Percentiles rank a stretch among this genome's conserved stretches.
These are phyloP conservation scores for Pestalotiopsis sp. DNA, from an alignment of 2,329 filamentous ascomycete genomes.

Conservation along the genomic window DNA sequence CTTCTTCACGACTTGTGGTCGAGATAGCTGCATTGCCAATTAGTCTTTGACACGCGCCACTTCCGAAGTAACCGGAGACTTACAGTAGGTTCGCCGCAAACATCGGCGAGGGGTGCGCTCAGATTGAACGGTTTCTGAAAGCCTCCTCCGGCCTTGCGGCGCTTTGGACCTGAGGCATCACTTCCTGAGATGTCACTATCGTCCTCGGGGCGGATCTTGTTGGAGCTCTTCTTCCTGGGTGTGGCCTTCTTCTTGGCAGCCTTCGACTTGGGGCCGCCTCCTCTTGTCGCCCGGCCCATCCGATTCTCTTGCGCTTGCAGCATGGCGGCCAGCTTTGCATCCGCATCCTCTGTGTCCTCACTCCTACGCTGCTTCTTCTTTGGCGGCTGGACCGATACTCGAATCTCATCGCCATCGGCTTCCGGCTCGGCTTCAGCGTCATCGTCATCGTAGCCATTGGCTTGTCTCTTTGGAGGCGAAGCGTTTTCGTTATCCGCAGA, in stretches of 20 bases:
- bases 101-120: constrained; percentile 68
- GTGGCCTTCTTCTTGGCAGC: constrained; percentile 60
- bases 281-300: constrained; percentile 73
- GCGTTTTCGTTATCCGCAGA: constrained; percentile 20
- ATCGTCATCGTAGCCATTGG: constrained; percentile 32
- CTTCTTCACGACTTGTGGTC: constrained; percentile 93
- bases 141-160: constrained; percentile 85
- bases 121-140: constrained; percentile 89
- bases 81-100: constrained; percentile 70
- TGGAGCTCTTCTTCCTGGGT: constrained; percentile 74
- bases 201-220: constrained; percentile 76
- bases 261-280: constrained; percentile 61
- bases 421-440: constrained; percentile 34
- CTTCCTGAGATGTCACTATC: constrained; percentile 76
- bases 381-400: constrained; percentile 51
- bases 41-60: constrained; percentile 4
- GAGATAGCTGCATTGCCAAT: constrained; percentile 67
- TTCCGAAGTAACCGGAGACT: constrained; percentile 27
- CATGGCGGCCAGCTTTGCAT: constrained; percentile 84
- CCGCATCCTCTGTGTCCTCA: constrained; percentile 69
- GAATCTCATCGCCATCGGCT: constrained; percentile 43
- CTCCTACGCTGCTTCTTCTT: constrained; percentile 71
- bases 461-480: constrained; percentile 24
- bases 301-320: constrained; percentile 92
- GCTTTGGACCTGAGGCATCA: constrained; percentile 59